phyloP scores from a whole-genome alignment of 306 rosid genomes.

The Cucurbita argyrosperma region DNA sequence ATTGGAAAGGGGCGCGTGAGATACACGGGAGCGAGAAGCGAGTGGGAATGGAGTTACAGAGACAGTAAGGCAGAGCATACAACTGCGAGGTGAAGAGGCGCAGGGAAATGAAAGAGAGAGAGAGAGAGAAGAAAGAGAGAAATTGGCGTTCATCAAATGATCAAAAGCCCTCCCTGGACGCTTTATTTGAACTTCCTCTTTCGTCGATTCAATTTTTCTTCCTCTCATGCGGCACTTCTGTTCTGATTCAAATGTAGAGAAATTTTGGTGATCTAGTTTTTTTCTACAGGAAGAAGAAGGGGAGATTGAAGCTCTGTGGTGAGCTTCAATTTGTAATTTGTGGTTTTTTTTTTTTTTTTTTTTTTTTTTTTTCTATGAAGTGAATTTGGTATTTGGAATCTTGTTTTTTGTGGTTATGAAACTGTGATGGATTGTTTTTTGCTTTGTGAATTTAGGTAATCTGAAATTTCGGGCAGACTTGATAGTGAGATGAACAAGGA shows the following conservation, averaged over 20 bases:
- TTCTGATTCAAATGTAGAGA: conserved; percentile 42
- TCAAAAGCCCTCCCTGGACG: not conserved
- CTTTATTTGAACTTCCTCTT: not conserved
- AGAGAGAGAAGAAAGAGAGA: not conserved
- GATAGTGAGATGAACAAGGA: conserved; percentile 68
- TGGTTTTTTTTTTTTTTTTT: not conserved
- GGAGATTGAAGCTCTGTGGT: conserved; percentile 18
- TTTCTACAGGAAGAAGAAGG: conserved; percentile 1
- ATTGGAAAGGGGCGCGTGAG: not conserved
- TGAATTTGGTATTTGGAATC: conserved; percentile 12
- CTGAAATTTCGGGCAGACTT: conserved; percentile 15
- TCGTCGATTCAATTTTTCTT: not conserved
- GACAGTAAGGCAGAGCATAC: conserved; percentile 22
- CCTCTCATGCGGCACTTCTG: not conserved
- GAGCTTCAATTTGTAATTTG: conserved; percentile 12
- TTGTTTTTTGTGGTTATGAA: conserved; percentile 10
- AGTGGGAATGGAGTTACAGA: not conserved
- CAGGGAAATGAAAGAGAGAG: not conserved
- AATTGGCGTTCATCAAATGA: not conserved
- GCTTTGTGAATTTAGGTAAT: conserved; percentile 19
- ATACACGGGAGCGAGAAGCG: not conserved
- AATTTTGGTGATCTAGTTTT: conserved; percentile 12
- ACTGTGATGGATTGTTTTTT: not conserved
- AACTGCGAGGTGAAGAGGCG: conserved; percentile 18
- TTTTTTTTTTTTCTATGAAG: conserved; percentile 7